phyloP scores from a whole-genome alignment of 1,139 yeast genomes.

The Diutina neorugosa region DNA sequence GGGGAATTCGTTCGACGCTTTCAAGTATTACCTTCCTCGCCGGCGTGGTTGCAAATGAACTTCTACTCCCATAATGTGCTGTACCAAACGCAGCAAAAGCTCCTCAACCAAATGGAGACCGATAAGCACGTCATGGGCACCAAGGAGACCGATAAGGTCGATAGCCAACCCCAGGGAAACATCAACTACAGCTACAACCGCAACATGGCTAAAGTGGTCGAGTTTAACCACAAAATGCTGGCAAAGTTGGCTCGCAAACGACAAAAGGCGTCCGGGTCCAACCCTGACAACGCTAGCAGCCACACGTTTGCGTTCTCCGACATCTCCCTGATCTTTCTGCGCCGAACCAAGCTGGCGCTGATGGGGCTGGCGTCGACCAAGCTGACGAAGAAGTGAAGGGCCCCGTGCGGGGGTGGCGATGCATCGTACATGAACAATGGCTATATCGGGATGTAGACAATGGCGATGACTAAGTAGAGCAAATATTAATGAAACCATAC shows the following conservation, averaged over 20 bases:
- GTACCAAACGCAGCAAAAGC: constrained; percentile 22
- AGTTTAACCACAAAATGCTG: background rate
- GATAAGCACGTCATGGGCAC: constrained; percentile 6
- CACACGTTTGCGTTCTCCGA: background rate
- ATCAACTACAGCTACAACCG: background rate
- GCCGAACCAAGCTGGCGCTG: background rate
- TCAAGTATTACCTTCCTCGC: too few species aligned
- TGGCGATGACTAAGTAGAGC: background rate
- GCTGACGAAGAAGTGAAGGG: background rate
- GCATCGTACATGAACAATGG: background rate
- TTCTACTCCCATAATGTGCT: constrained; percentile 12
- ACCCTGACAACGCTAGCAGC: background rate
- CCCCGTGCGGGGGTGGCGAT: background rate
- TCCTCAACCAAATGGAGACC: constrained; percentile 12
- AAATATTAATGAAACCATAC: background rate
- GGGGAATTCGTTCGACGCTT: too few species aligned
- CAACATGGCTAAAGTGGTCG: constrained; percentile 1
- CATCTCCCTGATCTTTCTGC: background rate
- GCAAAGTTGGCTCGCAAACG: background rate
- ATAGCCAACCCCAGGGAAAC: background rate
- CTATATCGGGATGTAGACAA: background rate
- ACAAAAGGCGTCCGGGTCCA: background rate
- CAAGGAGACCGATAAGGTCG: background rate
- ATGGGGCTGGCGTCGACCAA: background rate
- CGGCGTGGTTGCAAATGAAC: background rate